phyloP scores from a whole-genome alignment of 2,329 filamentous ascomycete genomes.

The Aspergillus tanneri region DNA sequence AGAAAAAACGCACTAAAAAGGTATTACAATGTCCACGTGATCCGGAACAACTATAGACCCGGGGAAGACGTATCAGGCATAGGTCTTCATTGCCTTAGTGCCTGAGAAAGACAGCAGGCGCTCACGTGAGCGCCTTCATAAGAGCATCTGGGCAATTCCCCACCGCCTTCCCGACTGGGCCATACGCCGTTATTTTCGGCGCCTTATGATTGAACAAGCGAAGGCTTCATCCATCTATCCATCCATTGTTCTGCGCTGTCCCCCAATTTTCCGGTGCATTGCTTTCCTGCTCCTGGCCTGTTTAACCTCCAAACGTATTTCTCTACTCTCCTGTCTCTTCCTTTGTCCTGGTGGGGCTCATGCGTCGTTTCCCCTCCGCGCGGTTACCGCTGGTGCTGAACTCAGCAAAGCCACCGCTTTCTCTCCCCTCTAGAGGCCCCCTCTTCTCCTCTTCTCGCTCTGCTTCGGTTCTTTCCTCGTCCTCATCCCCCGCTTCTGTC shows the following conservation, averaged over 20 bases:
- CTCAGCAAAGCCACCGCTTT: conserved; percentile 36
- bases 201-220: too few species aligned
- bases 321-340: conserved; percentile 6
- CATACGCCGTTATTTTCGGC: too few species aligned
- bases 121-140: background rate
- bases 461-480: conserved; percentile 24
- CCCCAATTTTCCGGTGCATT: too few species aligned
- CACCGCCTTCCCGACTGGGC: conserved; percentile 14
- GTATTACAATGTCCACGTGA: conserved; percentile 19
- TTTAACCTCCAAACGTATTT: background rate
- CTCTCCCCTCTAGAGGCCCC: conserved; percentile 28
- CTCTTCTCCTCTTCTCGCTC: conserved; percentile 22
- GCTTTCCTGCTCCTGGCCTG: background rate
- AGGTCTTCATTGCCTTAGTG: conserved; percentile 3
- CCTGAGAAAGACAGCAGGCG: background rate
- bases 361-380: conserved; percentile 35
- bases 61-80: background rate
- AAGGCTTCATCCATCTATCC: too few species aligned
- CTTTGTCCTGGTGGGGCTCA: conserved; percentile 19
- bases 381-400: conserved; percentile 35
- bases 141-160: background rate
- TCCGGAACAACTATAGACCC: conserved; percentile 5
- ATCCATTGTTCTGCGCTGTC: too few species aligned
- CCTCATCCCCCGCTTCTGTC: conserved; percentile 20
- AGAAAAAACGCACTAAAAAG: conserved; percentile 19